Base-by-base conservation (phyloP, 306 rosid species). In the Bauhinia variegata region DNA sequence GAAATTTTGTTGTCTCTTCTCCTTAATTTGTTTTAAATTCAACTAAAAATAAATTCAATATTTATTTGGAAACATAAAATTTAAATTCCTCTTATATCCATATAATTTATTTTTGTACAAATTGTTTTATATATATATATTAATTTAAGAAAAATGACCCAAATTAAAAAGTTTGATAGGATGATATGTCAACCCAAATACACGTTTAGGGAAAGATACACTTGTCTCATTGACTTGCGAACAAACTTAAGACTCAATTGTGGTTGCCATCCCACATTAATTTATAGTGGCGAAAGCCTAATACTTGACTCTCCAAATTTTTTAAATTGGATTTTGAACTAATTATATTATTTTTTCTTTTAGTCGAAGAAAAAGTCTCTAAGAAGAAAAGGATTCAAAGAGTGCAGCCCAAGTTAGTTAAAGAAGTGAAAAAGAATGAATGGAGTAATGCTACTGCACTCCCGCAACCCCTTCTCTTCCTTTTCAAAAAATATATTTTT, bases 351-450 rank as follows among this genome's bases (percentile, higher is more conserved):
- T 38, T 60, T 58, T n/a, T 68, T n/a, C 60, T 76, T 80, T 74
- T 16, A 37, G 57, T 60, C 54, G 54, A 64, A 68, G 75, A 44
- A 79, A 48, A 78, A 70, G 89, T 85, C 68, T 62, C n/a, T 73
- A 50, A 11, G 47, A 75, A 82, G 84, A 73, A 87, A 79, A 72
- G 41, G 82, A 81, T 85, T 73, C 82, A 87, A 77, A 71, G 91
- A 85, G 95, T 89, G 95, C 68, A 77, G 71, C 56, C 76, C 75
- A 89, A 89, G 95, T 81, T 68, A 77, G 81, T 79, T 81, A 83
- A 77, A 77, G 71, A 34, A 70, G 63, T 16, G n/a, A n/a, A 23
- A 78, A 75, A 71, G 28, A 18, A 52, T 71, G 53, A 73, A 72
- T 59, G 72, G 78, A 58, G 19, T 2, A 62, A 23, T 41, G 57